Conservation (phyloP, 768 basidiomycete genomes). For the Collybiopsis luxurians region DNA sequence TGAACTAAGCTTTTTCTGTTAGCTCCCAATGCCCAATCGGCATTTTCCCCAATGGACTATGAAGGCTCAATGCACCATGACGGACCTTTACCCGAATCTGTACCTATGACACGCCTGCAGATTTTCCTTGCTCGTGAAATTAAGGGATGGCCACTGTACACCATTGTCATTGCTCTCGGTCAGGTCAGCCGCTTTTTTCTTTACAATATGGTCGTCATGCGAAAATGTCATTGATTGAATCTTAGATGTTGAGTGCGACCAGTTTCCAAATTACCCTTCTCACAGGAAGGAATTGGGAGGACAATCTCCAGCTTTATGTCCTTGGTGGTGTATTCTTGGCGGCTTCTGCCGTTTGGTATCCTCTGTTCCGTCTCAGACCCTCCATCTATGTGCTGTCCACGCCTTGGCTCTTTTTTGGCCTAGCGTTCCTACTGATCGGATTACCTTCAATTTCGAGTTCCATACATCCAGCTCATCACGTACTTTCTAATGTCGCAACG, state of each 20-base stretch:
- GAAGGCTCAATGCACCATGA: constrained; percentile 34
- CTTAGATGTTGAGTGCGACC: constrained; percentile 80
- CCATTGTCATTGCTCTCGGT: constrained; percentile 83
- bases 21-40: constrained; percentile 60
- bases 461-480: constrained; percentile 61
- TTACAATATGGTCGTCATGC: not conserved
- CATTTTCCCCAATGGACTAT: constrained; percentile 61
- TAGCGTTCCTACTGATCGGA: constrained; percentile 91
- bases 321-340: constrained; percentile 86
- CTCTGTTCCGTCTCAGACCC: constrained; percentile 83
- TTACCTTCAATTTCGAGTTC: constrained; percentile 70
- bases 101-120: constrained; percentile 84
- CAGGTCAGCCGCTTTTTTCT: constrained; percentile 51
- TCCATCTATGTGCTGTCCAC: constrained; percentile 83
- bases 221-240: not conserved
- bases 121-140: constrained; percentile 80
- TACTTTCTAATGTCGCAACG: constrained; percentile 74
- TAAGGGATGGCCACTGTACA: constrained; percentile 88
- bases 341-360: constrained; percentile 87
- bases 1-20: constrained; percentile 83
- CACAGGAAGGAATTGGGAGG: constrained; percentile 85
- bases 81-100: constrained; percentile 60
- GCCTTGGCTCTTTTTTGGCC: constrained; percentile 90
- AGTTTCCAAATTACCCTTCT: constrained; percentile 97
- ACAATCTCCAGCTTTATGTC: constrained; percentile 81